A percentile compares a stretch with the other conserved stretches of the same genome.
These are phyloP conservation scores for Penicillium olsonii DNA, from an alignment of 2,329 filamentous ascomycete species.

Conservation along the genomic window DNA sequence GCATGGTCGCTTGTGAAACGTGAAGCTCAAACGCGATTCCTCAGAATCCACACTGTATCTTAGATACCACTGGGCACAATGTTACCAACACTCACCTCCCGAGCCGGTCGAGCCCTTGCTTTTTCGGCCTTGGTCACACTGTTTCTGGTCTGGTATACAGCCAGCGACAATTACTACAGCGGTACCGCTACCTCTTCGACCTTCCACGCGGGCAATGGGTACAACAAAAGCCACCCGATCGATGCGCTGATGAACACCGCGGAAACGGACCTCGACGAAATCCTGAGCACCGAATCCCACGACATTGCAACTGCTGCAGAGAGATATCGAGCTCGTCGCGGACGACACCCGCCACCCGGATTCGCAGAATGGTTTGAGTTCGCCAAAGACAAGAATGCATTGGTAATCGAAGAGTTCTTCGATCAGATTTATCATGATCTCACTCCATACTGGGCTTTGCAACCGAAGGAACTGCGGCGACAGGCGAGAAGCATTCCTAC, in stretches of 20 bases:
- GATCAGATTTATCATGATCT: conserved; percentile 55
- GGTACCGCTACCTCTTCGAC: background rate
- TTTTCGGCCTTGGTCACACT: background rate
- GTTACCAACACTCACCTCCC: conserved; percentile 3
- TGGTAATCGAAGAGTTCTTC: conserved; percentile 54
- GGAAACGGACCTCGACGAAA: conserved; percentile 12
- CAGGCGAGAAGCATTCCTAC: conserved; percentile 42
- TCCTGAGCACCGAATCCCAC: conserved; percentile 33
- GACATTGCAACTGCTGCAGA: conserved; percentile 41
- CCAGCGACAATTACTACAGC: background rate
- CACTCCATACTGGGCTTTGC: conserved; percentile 51
- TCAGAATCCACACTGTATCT: background rate
- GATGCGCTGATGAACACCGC: conserved; percentile 19
- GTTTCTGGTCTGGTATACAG: background rate
- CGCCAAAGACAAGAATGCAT: conserved; percentile 43
- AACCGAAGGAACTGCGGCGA: conserved; percentile 43
- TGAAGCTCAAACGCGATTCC: background rate
- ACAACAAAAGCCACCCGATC: conserved; percentile 16
- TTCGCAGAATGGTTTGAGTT: conserved; percentile 53
- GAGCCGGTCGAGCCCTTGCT: background rate
- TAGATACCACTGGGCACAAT: background rate
- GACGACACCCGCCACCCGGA: conserved; percentile 52
- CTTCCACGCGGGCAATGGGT: background rate
- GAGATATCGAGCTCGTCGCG: conserved; percentile 47
- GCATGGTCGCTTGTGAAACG: background rate